Conservation (phyloP, 1,284 basidiomycete species). For the Mycosarcoma maydis region DNA sequence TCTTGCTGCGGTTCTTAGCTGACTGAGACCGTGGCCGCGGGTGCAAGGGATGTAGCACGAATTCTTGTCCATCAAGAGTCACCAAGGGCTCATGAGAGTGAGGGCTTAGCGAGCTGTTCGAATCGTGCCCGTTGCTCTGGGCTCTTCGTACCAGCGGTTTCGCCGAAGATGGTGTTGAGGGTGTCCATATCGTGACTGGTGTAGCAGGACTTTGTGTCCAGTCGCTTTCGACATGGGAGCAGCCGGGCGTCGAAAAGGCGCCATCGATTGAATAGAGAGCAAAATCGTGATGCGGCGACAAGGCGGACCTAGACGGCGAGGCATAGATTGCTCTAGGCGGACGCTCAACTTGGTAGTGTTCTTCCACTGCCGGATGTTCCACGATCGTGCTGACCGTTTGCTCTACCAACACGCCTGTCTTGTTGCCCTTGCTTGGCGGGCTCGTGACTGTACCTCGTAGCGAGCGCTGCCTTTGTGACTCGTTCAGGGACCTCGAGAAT, state of each 20-base stretch:
- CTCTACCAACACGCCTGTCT: constrained; percentile 23
- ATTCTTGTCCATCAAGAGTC: not conserved
- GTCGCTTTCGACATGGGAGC: constrained; percentile 8
- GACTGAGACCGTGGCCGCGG: not conserved
- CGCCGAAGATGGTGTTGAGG: constrained; percentile 11
- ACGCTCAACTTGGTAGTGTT: constrained; percentile 14
- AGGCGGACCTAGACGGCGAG: constrained; percentile 7
- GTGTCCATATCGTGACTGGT: constrained; percentile 22
- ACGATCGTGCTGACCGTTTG: constrained; percentile 35
- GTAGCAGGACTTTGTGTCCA: constrained; percentile 16
- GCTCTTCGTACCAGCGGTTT: constrained; percentile 1
- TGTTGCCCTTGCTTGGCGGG: constrained; percentile 13
- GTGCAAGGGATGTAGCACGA: constrained; percentile 1
- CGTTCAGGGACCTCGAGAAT: not conserved
- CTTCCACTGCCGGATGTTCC: constrained; percentile 22
- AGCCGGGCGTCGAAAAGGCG: constrained; percentile 1
- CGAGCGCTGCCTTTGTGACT: constrained; percentile 9
- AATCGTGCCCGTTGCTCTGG: not conserved
- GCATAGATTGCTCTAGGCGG: constrained; percentile 1
- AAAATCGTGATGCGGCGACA: constrained; percentile 3
- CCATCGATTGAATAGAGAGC: constrained; percentile 7
- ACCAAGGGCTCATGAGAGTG: not conserved
- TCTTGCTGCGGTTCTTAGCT: not conserved
- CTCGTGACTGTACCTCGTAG: constrained; percentile 3
- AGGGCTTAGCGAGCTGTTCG: not conserved